Evolutionary conservation across 2,329 filamentous ascomycete species (phyloP).

Genomic region (Dothideomycetidae sp.): DNA sequence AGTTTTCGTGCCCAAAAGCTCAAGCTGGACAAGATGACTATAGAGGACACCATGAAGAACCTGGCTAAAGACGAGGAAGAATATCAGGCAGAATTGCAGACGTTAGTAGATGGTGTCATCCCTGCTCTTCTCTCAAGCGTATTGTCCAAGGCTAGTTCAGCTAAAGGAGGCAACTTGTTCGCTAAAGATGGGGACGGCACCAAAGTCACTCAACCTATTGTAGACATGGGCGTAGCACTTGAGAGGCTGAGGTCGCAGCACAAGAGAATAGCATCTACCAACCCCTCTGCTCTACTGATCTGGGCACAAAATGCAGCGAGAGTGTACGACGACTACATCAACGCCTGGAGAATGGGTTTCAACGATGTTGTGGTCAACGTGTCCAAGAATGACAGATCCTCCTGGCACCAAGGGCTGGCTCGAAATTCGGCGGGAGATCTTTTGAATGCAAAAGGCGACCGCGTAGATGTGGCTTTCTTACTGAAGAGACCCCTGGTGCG

Average conservation of each 20-base stretch:
- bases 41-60: constrained; percentile 64
- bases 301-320: constrained; percentile 71
- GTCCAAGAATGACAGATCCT: constrained; percentile 50
- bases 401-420: constrained; percentile 41
- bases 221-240: constrained; percentile 83
- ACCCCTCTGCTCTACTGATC: constrained; percentile 55
- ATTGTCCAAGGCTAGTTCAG: constrained; percentile 46
- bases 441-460: constrained; percentile 62
- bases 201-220: constrained; percentile 68
- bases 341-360: constrained; percentile 83
- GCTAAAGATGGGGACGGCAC: constrained; percentile 26
- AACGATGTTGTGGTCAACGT: constrained; percentile 90
- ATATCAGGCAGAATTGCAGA: constrained; percentile 82
- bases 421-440: constrained; percentile 47
- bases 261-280: constrained; percentile 60
- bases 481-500: constrained; percentile 79
- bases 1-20: constrained; percentile 64
- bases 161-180: constrained; percentile 53
- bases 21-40: constrained; percentile 50
- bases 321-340: constrained; percentile 73
- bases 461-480: constrained; percentile 86
- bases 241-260: constrained; percentile 73
- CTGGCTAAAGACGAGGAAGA: constrained; percentile 71
- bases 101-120: constrained; percentile 86
- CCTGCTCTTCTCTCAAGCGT: constrained; percentile 81